Evolutionary conservation across 805 yeast genomes (phyloP), one percentile per base, ranked within the genome.

Genomic region (Henningerozyma blattae): DNA sequence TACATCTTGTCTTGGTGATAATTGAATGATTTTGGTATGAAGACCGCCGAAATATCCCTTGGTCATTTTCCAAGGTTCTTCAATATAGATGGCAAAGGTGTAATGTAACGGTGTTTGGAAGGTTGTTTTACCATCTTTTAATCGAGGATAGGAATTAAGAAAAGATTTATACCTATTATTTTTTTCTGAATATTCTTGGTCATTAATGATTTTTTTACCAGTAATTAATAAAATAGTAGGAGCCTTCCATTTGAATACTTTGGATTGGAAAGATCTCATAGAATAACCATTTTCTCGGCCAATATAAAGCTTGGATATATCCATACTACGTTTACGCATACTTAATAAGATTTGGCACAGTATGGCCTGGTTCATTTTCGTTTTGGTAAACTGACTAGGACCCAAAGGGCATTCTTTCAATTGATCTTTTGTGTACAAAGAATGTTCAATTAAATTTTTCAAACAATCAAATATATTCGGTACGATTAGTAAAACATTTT

Each of bases 171-270:
- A 75, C 22, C 81, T 54, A 17, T 37, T 47, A 38, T 41, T 61
- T 37, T 46, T 62, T 5, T 32, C 32, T 8, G 35, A 37, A 34
- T 46, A 51, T 15, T 48, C 52, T 3, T 34, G 29, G 34, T 49
- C 57, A 40, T 54, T 43, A 4, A 34, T 26, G 9, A 77, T 51
- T 31, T 72, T 51, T 43, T 65, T 68, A 0, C 96, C 97, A 3
- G 73, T 68, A 0, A 89, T 62, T 0, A 87, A 39, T 7, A 87
- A 43, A 1, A 89, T 52, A 0, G 94, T 72, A 0, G 95, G 94
- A 0, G 94, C 91, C 44, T 72, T 75, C 95, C 96, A 89, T 46
- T 86, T 84, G 62, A 84, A 74, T 0, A 79, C 80, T 41, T 77
- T 83, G 36, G 78, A 70, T 56, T 87, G 95, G 37, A 89, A 68